Percentiles rank a stretch among this genome's conserved stretches.
phyloP scores from a whole-genome alignment of 2,329 filamentous ascomycete genomes.

The Metarhizium brunneum region DNA sequence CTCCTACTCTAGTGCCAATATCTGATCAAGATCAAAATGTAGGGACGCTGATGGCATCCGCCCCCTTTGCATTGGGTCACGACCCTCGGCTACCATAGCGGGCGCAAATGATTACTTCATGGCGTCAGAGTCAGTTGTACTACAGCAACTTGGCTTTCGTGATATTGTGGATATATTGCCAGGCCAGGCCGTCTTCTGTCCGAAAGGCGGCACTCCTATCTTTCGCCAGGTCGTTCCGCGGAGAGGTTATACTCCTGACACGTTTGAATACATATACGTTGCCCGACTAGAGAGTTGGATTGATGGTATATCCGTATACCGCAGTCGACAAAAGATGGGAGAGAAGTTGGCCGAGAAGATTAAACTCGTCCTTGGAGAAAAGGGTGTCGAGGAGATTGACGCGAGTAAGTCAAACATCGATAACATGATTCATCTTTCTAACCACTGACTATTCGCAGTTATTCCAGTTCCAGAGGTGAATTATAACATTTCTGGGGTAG shows the following conservation, averaged over 20 bases:
- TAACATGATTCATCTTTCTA: slow-evolving; percentile 3
- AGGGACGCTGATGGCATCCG: slow-evolving; percentile 52
- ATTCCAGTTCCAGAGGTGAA: slow-evolving; percentile 57
- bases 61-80: slow-evolving; percentile 68
- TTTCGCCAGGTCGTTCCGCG: slow-evolving; percentile 66
- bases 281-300: slow-evolving; percentile 73
- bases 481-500: not conserved
- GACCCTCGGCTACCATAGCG: slow-evolving; percentile 53
- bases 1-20: not conserved
- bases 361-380: slow-evolving; percentile 54
- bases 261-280: slow-evolving; percentile 82
- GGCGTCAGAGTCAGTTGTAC: slow-evolving; percentile 78
- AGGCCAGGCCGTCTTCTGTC: slow-evolving; percentile 76
- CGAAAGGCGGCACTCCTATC: slow-evolving; percentile 64
- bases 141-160: slow-evolving; percentile 71
- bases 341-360: slow-evolving; percentile 69
- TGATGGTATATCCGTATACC: slow-evolving; percentile 80
- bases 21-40: not conserved
- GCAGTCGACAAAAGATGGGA: slow-evolving; percentile 80
- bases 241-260: slow-evolving; percentile 66
- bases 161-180: slow-evolving; percentile 71
- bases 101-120: slow-evolving; percentile 77
- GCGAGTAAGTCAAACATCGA: slow-evolving; percentile 24
- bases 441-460: slow-evolving; percentile 29
- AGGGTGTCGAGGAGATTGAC: slow-evolving; percentile 68